Conservation (phyloP, 331 rosid species). For the Acacia concinna region DNA sequence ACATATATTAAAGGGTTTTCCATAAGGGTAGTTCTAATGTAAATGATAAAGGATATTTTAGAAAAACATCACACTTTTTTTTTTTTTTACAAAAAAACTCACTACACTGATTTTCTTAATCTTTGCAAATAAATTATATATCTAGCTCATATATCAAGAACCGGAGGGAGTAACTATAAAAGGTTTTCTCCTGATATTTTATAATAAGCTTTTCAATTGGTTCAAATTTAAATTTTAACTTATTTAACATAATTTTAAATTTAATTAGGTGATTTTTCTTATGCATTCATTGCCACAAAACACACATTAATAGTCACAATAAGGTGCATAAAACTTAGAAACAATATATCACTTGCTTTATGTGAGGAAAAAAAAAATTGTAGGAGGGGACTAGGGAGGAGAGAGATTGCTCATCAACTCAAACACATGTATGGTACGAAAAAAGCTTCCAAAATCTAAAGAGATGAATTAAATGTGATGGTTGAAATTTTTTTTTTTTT, state of each 20-base stretch:
- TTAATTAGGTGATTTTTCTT: neutral
- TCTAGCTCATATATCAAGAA: neutral
- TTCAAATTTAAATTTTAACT: too few relatives aligned
- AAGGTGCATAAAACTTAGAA: neutral
- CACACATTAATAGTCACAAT: neutral
- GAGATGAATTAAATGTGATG: constrained; percentile 20
- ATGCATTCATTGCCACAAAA: neutral
- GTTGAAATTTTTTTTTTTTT: constrained; percentile 24
- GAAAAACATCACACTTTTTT: neutral
- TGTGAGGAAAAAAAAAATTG: neutral
- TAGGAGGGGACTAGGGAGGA: neutral
- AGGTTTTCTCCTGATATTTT: neutral
- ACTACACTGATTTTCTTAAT: too few relatives aligned
- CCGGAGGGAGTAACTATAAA: neutral
- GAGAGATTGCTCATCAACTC: neutral
- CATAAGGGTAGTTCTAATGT: too few relatives aligned
- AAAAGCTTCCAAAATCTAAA: constrained; percentile 3
- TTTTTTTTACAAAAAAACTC: neutral
- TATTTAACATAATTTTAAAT: too few relatives aligned
- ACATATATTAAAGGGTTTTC: neutral
- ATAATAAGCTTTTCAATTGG: neutral
- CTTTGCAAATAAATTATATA: too few relatives aligned
- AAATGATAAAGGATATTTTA: too few relatives aligned
- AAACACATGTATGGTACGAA: neutral
- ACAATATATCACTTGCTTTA: neutral